phyloP scores from a whole-genome alignment of 768 basidiomycete genomes.

The Russula compacta region DNA sequence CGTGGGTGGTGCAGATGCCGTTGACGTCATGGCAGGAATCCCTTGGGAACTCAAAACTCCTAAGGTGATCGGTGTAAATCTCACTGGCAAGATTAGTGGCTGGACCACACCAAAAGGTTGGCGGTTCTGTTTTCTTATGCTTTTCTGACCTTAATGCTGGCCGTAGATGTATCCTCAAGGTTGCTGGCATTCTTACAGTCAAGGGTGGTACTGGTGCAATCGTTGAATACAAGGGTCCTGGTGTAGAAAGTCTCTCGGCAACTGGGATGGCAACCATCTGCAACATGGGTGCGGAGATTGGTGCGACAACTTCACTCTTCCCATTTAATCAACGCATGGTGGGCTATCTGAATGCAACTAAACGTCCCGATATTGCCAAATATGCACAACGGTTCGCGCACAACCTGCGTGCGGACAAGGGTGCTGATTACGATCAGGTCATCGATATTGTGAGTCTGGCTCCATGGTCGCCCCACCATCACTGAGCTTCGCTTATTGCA shows the following conservation, averaged over 20 bases:
- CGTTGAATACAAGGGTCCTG: conserved; percentile 92
- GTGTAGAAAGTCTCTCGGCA: conserved; percentile 92
- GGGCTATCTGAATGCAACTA: conserved; percentile 91
- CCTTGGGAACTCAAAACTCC: conserved; percentile 99
- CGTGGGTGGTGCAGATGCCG: conserved; percentile 98
- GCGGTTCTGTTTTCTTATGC: neutral
- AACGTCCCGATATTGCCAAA: conserved; percentile 75
- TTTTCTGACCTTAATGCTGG: conserved; percentile 9
- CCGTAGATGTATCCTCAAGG: conserved; percentile 94
- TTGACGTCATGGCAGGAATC: conserved; percentile 96
- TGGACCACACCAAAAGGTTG: conserved; percentile 98
- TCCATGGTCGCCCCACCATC: neutral
- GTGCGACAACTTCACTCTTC: conserved; percentile 98
- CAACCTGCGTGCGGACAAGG: conserved; percentile 83
- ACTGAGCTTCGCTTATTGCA: conserved; percentile 24
- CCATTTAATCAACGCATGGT: conserved; percentile 96
- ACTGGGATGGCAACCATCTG: conserved; percentile 99
- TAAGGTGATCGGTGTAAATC: conserved; percentile 96
- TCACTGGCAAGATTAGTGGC: conserved; percentile 89
- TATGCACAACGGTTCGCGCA: conserved; percentile 85
- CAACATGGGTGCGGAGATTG: conserved; percentile 99
- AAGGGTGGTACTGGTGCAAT: conserved; percentile 99
- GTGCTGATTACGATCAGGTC: conserved; percentile 86
- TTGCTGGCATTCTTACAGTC: conserved; percentile 97
- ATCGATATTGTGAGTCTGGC: conserved; percentile 71